Percentiles rank a stretch among this genome's conserved stretches.
These are phyloP conservation scores for Moesziomyces sp. DNA, from an alignment of 1,284 basidiomycete species.

Conservation along the genomic window DNA sequence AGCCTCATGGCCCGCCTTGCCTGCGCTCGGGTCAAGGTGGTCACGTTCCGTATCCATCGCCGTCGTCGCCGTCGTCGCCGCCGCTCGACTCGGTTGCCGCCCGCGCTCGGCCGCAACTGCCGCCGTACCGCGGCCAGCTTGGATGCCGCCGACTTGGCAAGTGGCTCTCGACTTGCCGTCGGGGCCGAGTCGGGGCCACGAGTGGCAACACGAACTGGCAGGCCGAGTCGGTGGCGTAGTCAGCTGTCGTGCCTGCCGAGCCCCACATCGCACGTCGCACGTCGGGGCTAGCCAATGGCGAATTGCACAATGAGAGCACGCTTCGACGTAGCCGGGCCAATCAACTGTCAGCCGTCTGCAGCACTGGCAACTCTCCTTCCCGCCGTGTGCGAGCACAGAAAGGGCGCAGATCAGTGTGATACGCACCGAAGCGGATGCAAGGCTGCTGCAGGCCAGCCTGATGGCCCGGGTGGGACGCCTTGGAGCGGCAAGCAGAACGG, in stretches of 20 bases:
- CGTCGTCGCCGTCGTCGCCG: not conserved
- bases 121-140: conserved; percentile 20
- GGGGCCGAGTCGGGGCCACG: not conserved
- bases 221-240: not conserved
- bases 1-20: not conserved
- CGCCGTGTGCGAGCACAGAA: too few relatives aligned
- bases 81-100: conserved; percentile 1
- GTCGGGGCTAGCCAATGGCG: not conserved
- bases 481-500: not conserved
- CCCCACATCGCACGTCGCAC: not conserved
- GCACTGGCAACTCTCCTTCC: too few relatives aligned
- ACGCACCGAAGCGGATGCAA: not conserved
- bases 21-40: not conserved
- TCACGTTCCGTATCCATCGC: not conserved
- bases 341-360: not conserved
- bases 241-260: too few relatives aligned
- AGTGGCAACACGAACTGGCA: not conserved
- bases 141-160: conserved; percentile 16
- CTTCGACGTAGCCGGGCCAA: too few relatives aligned
- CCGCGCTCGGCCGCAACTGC: conserved; percentile 19
- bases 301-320: not conserved
- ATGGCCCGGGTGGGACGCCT: not conserved
- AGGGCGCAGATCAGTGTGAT: not conserved
- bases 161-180: conserved; percentile 10
- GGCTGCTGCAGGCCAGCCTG: too few relatives aligned